These are phyloP conservation scores for Anacardium occidentale DNA, from an alignment of 345 rosid genomes.

Conservation along the genomic window DNA sequence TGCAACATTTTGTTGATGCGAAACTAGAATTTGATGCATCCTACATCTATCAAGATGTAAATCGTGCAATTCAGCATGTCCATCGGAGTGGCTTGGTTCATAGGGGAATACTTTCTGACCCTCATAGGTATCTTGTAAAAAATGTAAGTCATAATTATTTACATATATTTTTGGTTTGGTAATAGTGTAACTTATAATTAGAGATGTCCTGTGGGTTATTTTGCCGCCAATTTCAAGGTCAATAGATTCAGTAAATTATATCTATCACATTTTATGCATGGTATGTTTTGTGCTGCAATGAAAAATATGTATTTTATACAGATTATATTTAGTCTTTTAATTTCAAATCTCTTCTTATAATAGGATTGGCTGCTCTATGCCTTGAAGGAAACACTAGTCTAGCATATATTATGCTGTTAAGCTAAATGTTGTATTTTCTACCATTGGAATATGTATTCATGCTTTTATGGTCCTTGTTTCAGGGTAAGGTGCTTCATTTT, in stretches of 20 bases:
- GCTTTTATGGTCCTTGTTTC: slow-evolving; percentile 25
- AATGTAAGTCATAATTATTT: slow-evolving; percentile 47
- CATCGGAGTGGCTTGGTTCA: slow-evolving; percentile 92
- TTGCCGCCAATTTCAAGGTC: too few species aligned
- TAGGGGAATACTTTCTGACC: slow-evolving; percentile 84
- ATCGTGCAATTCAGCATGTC: slow-evolving; percentile 91
- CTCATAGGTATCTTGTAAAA: slow-evolving; percentile 73
- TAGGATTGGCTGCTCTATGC: slow-evolving; percentile 4
- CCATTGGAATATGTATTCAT: slow-evolving; percentile 7
- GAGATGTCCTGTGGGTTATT: too few species aligned
- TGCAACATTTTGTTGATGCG: slow-evolving; percentile 86
- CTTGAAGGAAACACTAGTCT: slow-evolving; percentile 9
- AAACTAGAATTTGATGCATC: slow-evolving; percentile 92
- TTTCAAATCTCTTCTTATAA: not conserved
- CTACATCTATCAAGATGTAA: slow-evolving; percentile 92
- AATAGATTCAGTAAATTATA: too few species aligned
- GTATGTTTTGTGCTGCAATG: too few species aligned
- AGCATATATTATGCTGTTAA: not conserved
- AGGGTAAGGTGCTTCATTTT: slow-evolving; percentile 64
- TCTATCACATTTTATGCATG: too few species aligned
- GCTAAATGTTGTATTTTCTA: slow-evolving; percentile 13
- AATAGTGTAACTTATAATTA: too few species aligned
- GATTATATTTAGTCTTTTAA: too few species aligned
- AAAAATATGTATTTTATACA: too few species aligned
- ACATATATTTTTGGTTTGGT: not conserved